Conservation (phyloP, 176 grass and related monocot species). For the Zea luxurians region DNA sequence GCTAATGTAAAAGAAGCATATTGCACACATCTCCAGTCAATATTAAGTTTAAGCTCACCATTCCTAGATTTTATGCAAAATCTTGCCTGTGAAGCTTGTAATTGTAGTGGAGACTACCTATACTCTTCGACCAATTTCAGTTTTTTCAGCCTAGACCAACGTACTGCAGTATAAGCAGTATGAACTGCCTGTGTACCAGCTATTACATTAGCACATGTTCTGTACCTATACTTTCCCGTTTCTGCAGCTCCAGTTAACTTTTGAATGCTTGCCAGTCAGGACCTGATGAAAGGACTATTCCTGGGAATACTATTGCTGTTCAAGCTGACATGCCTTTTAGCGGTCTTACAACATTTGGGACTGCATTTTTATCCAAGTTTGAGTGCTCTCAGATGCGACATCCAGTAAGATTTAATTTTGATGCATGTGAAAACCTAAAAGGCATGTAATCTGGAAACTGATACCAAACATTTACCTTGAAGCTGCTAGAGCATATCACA, state of each 20-base stretch:
- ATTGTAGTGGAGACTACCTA: conserved; percentile 14
- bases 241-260: conserved; percentile 8
- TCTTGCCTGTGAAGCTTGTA: not conserved
- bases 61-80: not conserved
- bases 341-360: conserved; percentile 93
- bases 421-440: conserved; percentile 28
- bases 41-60: not conserved
- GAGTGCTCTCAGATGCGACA: conserved; percentile 99
- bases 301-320: conserved; percentile 94
- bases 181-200: conserved; percentile 17
- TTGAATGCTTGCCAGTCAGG: conserved; percentile 64
- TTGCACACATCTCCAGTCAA: not conserved
- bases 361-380: conserved; percentile 96
- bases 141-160: not conserved
- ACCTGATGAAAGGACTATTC: conserved; percentile 89
- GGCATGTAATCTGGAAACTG: conserved; percentile 35
- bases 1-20: conserved; percentile 22
- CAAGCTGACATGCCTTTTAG: conserved; percentile 98
- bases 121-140: not conserved
- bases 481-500: conserved; percentile 91
- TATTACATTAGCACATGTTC: conserved; percentile 9
- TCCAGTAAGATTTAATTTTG: conserved; percentile 63
- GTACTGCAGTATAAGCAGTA: not conserved
- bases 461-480: conserved; percentile 42
- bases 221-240: not conserved